Conservation (phyloP, 108 stramenopile species). For the Cyclotella baltica region DNA sequence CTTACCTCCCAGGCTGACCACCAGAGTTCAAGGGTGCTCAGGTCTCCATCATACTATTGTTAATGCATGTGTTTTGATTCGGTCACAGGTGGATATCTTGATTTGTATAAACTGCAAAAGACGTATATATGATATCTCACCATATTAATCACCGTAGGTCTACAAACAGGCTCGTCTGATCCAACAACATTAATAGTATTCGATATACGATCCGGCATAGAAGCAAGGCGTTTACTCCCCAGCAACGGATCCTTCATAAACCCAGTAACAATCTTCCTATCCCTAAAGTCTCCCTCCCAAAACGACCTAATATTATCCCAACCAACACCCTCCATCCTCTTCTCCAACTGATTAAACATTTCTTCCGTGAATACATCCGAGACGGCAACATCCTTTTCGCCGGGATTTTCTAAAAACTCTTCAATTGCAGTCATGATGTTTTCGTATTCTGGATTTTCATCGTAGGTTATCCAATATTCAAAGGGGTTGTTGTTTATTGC, state of each 20-base stretch:
- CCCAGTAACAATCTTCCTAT: conserved; percentile 85
- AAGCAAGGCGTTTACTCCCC: conserved; percentile 91
- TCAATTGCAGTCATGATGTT: conserved; percentile 88
- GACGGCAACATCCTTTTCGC: conserved; percentile 87
- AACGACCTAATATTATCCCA: conserved; percentile 71
- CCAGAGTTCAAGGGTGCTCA: conserved; percentile 77
- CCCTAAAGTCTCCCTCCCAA: conserved; percentile 85
- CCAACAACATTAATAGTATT: conserved; percentile 88
- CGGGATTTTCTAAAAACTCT: conserved; percentile 83
- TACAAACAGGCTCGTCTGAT: conserved; percentile 65
- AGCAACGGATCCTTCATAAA: conserved; percentile 89
- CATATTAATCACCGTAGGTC: conserved; percentile 97
- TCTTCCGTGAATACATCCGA: conserved; percentile 84
- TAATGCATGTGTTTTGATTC: no score
- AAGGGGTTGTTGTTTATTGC: conserved; percentile 89
- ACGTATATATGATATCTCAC: no score
- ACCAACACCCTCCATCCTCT: conserved; percentile 66
- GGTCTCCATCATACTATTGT: conserved; percentile 81
- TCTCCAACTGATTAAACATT: conserved; percentile 84
- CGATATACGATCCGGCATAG: conserved; percentile 95
- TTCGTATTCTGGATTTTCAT: conserved; percentile 86
- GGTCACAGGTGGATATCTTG: no score
- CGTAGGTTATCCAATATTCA: conserved; percentile 86
- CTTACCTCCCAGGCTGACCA: conserved; percentile 93
- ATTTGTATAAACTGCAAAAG: no score